Evolutionary conservation across 768 basidiomycete genomes (phyloP).

Genomic region (Sporobolomyces pararoseus): DNA sequence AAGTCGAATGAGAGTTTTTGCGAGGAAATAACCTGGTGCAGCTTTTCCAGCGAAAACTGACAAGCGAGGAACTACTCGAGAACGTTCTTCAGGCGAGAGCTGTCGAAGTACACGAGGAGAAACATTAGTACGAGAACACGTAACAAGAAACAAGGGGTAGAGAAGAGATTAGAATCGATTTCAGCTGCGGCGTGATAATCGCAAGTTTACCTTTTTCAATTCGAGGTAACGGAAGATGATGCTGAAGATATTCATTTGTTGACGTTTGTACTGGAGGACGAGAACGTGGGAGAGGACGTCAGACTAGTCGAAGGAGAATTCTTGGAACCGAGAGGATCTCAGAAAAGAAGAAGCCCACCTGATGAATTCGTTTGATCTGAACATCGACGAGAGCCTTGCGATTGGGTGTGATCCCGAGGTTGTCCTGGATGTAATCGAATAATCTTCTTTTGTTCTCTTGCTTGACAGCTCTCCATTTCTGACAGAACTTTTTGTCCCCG

Average conservation of each 20-base stretch:
- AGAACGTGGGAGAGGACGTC: neutral
- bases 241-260: conserved; percentile 88
- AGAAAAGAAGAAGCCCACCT: too few relatives aligned
- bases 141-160: too few relatives aligned
- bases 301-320: too few relatives aligned
- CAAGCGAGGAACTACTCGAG: conserved; percentile 70
- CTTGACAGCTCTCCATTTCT: conserved; percentile 60
- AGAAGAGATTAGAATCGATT: too few relatives aligned
- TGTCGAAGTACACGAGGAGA: conserved; percentile 6
- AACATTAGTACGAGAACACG: too few relatives aligned
- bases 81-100: conserved; percentile 71
- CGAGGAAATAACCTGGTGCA: conserved; percentile 76
- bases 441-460: conserved; percentile 81
- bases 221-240: conserved; percentile 60
- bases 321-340: too few relatives aligned
- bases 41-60: conserved; percentile 99
- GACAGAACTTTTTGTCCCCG: conserved; percentile 70
- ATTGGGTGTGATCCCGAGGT: conserved; percentile 67
- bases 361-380: conserved; percentile 57
- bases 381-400: conserved; percentile 75
- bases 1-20: conserved; percentile 89
- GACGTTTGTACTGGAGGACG: conserved; percentile 87
- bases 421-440: conserved; percentile 67
- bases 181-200: too few relatives aligned
- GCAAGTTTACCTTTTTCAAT: conserved; percentile 41